These are phyloP conservation scores for Solanum stenotomum DNA, from an alignment of 257 asterid genomes.

Conservation along the genomic window DNA sequence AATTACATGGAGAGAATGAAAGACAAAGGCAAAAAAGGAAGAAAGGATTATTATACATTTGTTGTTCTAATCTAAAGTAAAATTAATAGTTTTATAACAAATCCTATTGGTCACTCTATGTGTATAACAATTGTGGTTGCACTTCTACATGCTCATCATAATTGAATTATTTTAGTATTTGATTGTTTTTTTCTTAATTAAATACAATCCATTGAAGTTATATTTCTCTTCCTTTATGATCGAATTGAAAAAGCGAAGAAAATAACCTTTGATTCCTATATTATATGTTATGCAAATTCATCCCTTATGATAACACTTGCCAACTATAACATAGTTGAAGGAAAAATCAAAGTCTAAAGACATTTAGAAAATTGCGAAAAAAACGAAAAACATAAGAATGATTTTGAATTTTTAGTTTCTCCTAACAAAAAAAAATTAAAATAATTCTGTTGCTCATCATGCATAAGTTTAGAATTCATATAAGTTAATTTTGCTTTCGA, in stretches of 20 bases:
- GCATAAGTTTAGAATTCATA: neutral
- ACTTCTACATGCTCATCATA: neutral
- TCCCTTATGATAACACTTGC: neutral
- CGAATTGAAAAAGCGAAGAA: no score
- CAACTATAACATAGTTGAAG: neutral
- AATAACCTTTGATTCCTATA: neutral
- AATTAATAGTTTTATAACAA: neutral
- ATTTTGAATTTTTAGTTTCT: no score
- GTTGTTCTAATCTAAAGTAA: no score
- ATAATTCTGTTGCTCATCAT: neutral
- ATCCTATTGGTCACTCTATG: neutral
- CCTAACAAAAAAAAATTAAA: neutral
- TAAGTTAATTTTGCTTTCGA: no score
- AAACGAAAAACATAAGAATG: no score
- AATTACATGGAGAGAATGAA: no score
- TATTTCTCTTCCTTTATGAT: neutral
- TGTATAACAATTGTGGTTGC: neutral
- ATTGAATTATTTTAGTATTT: neutral
- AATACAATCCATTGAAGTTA: no score
- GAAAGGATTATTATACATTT: neutral
- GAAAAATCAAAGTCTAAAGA: neutral
- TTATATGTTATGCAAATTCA: neutral
- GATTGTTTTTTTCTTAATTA: no score
- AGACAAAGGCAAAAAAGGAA: neutral
- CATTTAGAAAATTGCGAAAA: no score